Conservation (phyloP, 345 rosid species). For the Hibiscus tridactylites region DNA sequence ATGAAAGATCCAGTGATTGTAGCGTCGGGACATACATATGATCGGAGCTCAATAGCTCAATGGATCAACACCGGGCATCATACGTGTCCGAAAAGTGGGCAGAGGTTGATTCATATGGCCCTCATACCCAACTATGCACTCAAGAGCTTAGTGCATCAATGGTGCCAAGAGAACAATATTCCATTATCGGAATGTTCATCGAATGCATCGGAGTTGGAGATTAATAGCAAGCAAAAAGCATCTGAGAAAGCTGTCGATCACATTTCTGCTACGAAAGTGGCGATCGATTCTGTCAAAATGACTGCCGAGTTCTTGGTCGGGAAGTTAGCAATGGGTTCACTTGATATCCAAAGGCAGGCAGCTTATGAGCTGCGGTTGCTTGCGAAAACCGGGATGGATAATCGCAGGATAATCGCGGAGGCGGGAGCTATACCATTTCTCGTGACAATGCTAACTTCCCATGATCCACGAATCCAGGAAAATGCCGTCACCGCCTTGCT, state of each 20-base stretch:
- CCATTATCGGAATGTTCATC: constrained; percentile 27
- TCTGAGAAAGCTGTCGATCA: constrained; percentile 33
- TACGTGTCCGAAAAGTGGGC: constrained; percentile 61
- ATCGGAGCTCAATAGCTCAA: constrained; percentile 48
- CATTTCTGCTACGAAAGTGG: constrained; percentile 44
- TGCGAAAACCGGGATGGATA: constrained; percentile 62
- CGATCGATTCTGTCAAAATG: constrained; percentile 45
- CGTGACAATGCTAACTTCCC: constrained; percentile 36
- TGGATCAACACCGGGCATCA: constrained; percentile 69
- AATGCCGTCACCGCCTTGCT: constrained; percentile 60
- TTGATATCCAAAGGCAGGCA: constrained; percentile 52
- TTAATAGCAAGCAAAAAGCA: constrained; percentile 8
- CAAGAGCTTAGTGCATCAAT: constrained; percentile 49
- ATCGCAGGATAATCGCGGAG: constrained; percentile 46
- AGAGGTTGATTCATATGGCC: constrained; percentile 58
- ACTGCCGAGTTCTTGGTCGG: constrained; percentile 68
- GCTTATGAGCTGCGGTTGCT: constrained; percentile 61
- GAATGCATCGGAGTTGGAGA: constrained; percentile 19
- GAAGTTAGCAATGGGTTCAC: constrained; percentile 58
- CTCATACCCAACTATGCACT: constrained; percentile 59
- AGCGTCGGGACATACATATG: constrained; percentile 58
- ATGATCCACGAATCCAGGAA: constrained; percentile 54
- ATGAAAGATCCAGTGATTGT: constrained; percentile 64
- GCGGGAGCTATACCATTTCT: constrained; percentile 68
- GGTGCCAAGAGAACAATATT: constrained; percentile 62